phyloP scores from a whole-genome alignment of 306 rosid genomes.

The Corylus avellana region DNA sequence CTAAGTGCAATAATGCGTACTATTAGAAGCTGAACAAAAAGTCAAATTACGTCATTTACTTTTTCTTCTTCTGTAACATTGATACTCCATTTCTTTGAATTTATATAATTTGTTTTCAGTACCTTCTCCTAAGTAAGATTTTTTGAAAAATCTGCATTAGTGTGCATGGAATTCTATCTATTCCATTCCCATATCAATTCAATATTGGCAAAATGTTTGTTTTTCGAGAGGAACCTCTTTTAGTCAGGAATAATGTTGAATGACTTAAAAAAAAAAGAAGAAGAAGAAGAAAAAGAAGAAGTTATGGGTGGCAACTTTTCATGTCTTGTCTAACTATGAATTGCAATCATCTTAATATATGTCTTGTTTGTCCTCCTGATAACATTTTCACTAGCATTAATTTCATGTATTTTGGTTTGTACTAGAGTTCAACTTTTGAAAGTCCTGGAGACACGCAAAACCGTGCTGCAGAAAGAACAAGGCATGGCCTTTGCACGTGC shows the following conservation, averaged over 20 bases:
- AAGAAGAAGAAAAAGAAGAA: not conserved
- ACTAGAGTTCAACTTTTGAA: constrained; percentile 87
- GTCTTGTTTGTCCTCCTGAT: not conserved
- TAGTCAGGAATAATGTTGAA: not conserved
- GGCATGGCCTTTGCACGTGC: constrained; percentile 99
- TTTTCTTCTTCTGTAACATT: not conserved
- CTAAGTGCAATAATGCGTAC: not conserved
- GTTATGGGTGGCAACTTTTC: not conserved
- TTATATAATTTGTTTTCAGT: not conserved
- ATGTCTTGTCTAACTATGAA: not conserved
- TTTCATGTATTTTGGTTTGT: constrained; percentile 21
- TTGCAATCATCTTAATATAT: constrained; percentile 5
- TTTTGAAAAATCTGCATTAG: not conserved
- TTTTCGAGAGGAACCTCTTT: not conserved
- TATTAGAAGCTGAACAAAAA: constrained; percentile 8
- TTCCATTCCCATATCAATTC: not conserved
- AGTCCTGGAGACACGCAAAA: constrained; percentile 90
- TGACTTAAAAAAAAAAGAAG: not conserved
- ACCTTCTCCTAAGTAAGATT: not conserved
- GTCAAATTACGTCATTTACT: not conserved
- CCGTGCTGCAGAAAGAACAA: constrained; percentile 93
- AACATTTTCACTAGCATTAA: constrained; percentile 5
- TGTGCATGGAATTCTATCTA: not conserved
- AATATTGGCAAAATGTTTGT: not conserved
- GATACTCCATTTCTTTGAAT: not conserved